Evolutionary conservation across 192 early-diverging fungal species (phyloP).

Genomic region (Coemansia sp.): DNA sequence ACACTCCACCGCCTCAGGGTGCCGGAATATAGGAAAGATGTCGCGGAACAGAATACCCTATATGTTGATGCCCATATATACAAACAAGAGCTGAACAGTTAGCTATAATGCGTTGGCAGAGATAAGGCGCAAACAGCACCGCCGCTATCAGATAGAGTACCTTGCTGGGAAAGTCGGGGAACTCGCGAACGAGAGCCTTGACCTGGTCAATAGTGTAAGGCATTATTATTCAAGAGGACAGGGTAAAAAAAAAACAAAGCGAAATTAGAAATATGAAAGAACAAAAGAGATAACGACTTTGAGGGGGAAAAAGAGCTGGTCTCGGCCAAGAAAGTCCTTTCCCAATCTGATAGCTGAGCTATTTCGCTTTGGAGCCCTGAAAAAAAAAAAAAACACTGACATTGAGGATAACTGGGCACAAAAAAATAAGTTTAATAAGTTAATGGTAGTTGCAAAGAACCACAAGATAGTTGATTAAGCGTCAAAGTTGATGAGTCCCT

Average conservation of each 20-base stretch:
- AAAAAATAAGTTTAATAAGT: neutral
- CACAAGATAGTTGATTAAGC: constrained; percentile 10
- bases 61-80: neutral
- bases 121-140: neutral
- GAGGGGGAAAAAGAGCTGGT: neutral
- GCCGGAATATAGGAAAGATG: constrained; percentile 96
- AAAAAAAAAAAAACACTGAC: too few relatives aligned
- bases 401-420: too few relatives aligned
- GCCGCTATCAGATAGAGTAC: constrained; percentile 31
- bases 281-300: neutral
- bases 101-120: neutral
- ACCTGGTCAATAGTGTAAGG: constrained; percentile 52
- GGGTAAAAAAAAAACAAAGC: neutral
- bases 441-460: neutral
- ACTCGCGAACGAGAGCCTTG: constrained; percentile 55
- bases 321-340: too few relatives aligned
- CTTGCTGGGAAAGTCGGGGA: constrained; percentile 81
- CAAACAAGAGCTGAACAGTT: neutral
- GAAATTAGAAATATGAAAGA: constrained; percentile 4
- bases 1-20: constrained; percentile 90
- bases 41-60: constrained; percentile 96
- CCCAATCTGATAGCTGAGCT: too few relatives aligned
- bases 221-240: constrained; percentile 26
- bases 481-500: constrained; percentile 58
- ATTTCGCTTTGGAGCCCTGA: too few relatives aligned